Base-by-base conservation (phyloP, 2,329 filamentous ascomycete species). In the Sarocladium kiliense region DNA sequence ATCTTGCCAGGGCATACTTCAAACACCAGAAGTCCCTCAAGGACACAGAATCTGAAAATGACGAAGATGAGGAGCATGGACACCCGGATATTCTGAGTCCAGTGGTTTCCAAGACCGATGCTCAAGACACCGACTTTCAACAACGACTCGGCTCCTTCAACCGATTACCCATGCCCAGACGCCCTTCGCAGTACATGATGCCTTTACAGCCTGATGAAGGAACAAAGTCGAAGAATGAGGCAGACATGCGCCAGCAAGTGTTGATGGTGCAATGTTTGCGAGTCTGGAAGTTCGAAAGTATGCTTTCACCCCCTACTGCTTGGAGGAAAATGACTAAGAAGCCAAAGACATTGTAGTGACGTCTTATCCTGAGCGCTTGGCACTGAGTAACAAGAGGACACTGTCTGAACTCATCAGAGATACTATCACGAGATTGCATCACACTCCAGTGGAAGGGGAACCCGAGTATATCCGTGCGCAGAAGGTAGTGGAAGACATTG, bases 251-350 rank as follows among this genome's bases (percentile, higher is more conserved):
- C 18, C 47, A 51, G 18, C 47, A 51, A 36, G 47, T 51, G 3
- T 18, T 51, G 9, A 19, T 51, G 18, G 47, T 51, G 4, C 47
- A 51, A 23, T 36, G 18, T 12, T 36, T 51, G n/a, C 18, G 47
- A 23, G 18, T 51, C 3, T 51, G 47, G 47, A 51, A 51, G 47
- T 51, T 51, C 21, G 47, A 51, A 18, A 27, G 47, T 51, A 21
- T 21, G 47, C 23, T 32, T 21, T n/a, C 30, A 32, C 30, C 30
- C 11, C 5, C n/a, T 32, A 11, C 16, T 49, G 41, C 9, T 6
- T 5, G 36, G 16, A 5, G 12, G 36, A n/a, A n/a, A 19, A 7
- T 23, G 23, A 6, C 25, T n/a, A 30, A 27, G 12, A 21, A 4
- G 9, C 3, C 14, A 30, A 27, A 51, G 47, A 51, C 27, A 51